These are phyloP conservation scores for Leccinum aurantiacum DNA, from an alignment of 768 basidiomycete genomes.

Conservation along the genomic window DNA sequence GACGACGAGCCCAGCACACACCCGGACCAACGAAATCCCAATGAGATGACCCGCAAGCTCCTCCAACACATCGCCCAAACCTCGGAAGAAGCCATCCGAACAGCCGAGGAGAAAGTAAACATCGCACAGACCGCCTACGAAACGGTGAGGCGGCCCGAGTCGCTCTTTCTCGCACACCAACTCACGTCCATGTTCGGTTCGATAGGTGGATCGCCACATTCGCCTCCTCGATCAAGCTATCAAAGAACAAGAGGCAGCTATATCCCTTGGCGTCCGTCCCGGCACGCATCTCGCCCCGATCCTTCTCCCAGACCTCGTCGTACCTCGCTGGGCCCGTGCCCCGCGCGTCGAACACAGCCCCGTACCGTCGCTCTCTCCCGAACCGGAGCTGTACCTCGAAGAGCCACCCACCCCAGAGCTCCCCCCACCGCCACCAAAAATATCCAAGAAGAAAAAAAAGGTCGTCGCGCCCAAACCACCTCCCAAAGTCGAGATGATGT, in stretches of 20 bases:
- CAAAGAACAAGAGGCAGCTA: conserved; percentile 55
- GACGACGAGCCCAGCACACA: not conserved
- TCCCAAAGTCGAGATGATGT: conserved; percentile 30
- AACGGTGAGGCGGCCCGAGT: conserved; percentile 47
- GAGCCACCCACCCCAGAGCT: conserved; percentile 13
- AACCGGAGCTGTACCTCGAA: conserved; percentile 22
- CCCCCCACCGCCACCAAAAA: conserved; percentile 15
- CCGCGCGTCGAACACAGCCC: conserved; percentile 45
- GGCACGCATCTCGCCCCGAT: conserved; percentile 55
- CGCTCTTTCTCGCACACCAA: conserved; percentile 3
- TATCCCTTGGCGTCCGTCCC: conserved; percentile 51
- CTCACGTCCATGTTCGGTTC: not conserved
- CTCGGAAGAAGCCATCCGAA: conserved; percentile 58
- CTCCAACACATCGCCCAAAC: conserved; percentile 59
- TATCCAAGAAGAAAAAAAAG: conserved; percentile 28
- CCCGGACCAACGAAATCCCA: conserved; percentile 19
- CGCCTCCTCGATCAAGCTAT: conserved; percentile 76
- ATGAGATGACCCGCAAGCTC: conserved; percentile 46
- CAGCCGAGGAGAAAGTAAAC: conserved; percentile 77
- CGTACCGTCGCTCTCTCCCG: conserved; percentile 36
- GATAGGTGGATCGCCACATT: conserved; percentile 77
- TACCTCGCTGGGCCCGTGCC: conserved; percentile 53
- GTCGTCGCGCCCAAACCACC: conserved; percentile 13
- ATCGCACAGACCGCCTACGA: conserved; percentile 70
- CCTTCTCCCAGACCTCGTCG: conserved; percentile 60